A percentile compares a stretch with the other conserved stretches of the same genome.
phyloP scores from a whole-genome alignment of 208 protist genomes.

The Trypanosoma theileri region DNA sequence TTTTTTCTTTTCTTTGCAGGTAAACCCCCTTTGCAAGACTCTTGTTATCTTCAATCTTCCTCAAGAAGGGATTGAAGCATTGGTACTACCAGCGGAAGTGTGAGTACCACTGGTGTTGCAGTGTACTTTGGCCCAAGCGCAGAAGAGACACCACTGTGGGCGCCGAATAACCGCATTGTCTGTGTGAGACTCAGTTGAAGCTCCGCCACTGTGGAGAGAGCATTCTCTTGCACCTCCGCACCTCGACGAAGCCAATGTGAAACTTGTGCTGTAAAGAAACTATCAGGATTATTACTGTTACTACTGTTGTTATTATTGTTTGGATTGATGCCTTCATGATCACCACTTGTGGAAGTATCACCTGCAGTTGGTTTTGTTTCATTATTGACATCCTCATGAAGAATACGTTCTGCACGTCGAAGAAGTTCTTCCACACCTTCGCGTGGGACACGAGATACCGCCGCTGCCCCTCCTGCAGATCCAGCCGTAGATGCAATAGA shows the following conservation, averaged over 20 bases:
- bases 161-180: constrained; percentile 32
- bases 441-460: constrained; percentile 22
- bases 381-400: not conserved
- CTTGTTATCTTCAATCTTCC: constrained; percentile 14
- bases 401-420: constrained; percentile 29
- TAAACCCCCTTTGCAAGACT: not conserved
- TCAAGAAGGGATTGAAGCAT: constrained; percentile 38
- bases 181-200: constrained; percentile 37
- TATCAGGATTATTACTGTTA: constrained; percentile 8
- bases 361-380: not conserved
- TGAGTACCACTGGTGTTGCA: constrained; percentile 35
- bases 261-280: constrained; percentile 31
- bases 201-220: constrained; percentile 20
- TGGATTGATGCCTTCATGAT: not conserved
- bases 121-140: constrained; percentile 37
- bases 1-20: no score
- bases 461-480: constrained; percentile 7
- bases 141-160: constrained; percentile 34
- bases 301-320: not conserved
- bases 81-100: constrained; percentile 39
- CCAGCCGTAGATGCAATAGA: not conserved
- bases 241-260: constrained; percentile 37
- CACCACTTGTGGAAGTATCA: not conserved
- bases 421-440: constrained; percentile 32
- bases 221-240: constrained; percentile 29